These are phyloP conservation scores for Protea cynaroides DNA, from an alignment of 164 flowering plant species.

Conservation along the genomic window DNA sequence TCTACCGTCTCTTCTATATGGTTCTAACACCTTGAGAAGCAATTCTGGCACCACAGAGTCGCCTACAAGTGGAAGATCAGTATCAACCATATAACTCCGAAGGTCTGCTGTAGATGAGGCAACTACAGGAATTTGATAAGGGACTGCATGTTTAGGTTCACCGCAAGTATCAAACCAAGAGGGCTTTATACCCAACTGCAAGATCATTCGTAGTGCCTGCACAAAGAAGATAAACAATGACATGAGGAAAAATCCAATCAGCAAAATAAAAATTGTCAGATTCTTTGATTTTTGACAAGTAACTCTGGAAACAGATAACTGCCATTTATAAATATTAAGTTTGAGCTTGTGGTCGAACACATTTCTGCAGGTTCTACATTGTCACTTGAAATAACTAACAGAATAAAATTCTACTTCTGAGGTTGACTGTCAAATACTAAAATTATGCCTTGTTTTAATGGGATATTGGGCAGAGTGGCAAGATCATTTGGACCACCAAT, in stretches of 20 bases:
- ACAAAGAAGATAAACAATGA: slow-evolving; percentile 3
- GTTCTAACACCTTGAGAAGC: slow-evolving; percentile 94
- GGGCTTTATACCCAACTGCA: slow-evolving; percentile 91
- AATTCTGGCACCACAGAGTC: slow-evolving; percentile 92
- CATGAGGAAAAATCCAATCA: not conserved
- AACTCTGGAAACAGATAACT: not conserved
- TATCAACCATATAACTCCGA: slow-evolving; percentile 77
- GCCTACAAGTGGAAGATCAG: slow-evolving; percentile 53
- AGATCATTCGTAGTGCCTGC: slow-evolving; percentile 92
- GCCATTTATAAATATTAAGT: not conserved
- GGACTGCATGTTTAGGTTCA: slow-evolving; percentile 31
- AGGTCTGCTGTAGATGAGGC: slow-evolving; percentile 60
- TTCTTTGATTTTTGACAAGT: not conserved
- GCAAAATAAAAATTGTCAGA: not conserved
- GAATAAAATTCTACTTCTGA: no score
- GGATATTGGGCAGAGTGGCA: no score
- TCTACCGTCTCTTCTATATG: slow-evolving; percentile 85
- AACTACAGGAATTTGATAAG: slow-evolving; percentile 34
- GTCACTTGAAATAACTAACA: no score
- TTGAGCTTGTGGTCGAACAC: not conserved
- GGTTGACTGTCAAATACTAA: no score
- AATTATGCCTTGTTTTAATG: no score
- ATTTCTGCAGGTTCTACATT: no score
- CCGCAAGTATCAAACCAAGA: slow-evolving; percentile 74
- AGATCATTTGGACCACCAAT: no score